Percentiles rank a stretch among this genome's conserved stretches.
Conservation (phyloP, 805 yeast genomes). For the Blastobotrys parvus region DNA sequence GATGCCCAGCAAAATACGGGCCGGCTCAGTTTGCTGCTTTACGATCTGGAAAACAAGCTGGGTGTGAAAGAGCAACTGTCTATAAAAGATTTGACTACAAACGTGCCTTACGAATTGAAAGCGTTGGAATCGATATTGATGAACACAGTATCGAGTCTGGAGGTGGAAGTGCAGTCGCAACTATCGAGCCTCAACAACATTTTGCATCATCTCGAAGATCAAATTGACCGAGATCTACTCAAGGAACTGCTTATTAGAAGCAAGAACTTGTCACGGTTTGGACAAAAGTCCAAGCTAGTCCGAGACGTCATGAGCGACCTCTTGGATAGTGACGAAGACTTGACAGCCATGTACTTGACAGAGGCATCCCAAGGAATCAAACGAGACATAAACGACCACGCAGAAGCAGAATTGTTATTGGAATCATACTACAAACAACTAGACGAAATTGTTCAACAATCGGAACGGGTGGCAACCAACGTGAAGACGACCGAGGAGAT, state of each 20-base stretch:
- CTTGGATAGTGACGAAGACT: slow-evolving; percentile 78
- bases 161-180: slow-evolving; percentile 61
- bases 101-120: slow-evolving; percentile 63
- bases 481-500: slow-evolving; percentile 89
- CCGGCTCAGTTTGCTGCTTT: slow-evolving; percentile 69
- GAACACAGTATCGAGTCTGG: slow-evolving; percentile 71
- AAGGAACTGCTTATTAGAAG: slow-evolving; percentile 67
- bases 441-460: slow-evolving; percentile 88
- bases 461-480: slow-evolving; percentile 73
- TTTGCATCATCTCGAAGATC: slow-evolving; percentile 63
- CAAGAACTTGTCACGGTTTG: slow-evolving; percentile 60
- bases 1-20: slow-evolving; percentile 42
- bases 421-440: slow-evolving; percentile 88
- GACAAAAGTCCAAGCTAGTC: slow-evolving; percentile 67
- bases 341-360: slow-evolving; percentile 69
- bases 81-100: background rate
- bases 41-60: slow-evolving; percentile 72
- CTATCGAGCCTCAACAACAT: slow-evolving; percentile 51
- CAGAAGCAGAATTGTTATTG: slow-evolving; percentile 77
- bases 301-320: slow-evolving; percentile 77
- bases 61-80: background rate
- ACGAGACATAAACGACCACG: slow-evolving; percentile 33
- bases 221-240: slow-evolving; percentile 67
- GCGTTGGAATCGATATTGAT: slow-evolving; percentile 78
- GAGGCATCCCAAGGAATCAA: slow-evolving; percentile 33